Base-by-base conservation (phyloP, 345 rosid genomes). In the Conringia planisiliqua region DNA sequence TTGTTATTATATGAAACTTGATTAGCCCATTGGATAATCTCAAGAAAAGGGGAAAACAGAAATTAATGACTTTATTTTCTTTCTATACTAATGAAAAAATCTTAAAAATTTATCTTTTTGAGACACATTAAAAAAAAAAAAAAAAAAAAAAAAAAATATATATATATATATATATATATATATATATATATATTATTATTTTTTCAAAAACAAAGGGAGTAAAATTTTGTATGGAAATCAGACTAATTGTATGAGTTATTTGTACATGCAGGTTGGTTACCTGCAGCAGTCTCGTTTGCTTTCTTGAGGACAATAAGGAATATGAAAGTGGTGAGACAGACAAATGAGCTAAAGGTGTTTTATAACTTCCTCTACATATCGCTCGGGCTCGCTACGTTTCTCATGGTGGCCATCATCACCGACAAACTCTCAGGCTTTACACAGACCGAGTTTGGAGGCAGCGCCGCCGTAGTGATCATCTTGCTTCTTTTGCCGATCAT, bases 331-430 rank as follows among this genome's bases (percentile, higher is more conserved):
- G 67, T 51, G 40, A 74, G 80, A 9, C 85, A 81, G 14, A 65
- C 20, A 17, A 62, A 79, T 10, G 84, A 83, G 76, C 68, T 82
- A 55, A 84, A 81, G 58, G 80, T 84, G 71, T 83, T 86, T 51
- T 81, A 77, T 11, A 78, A 75, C 36, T 57, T 86, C 51, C 80
- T 86, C 38, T 84, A 81, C 64, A 72, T 81, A 70, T 84, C 84
- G 9, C 83, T 84, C 13, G 86, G 78, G 3, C 78, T 84, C 7
- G 86, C 90, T 4, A 75, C 77, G 59, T 82, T 86, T 61, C 81
- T 86, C 62, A 82, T 86, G 88, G 73, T 70, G 22, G 68, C 26
- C 0, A 83, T 84, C 56, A 81, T 82, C 52, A 6, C 64, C 40
- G 79, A 82, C 39, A 86, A 81, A 67, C 83, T 68, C 64, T 63